Base-by-base conservation (phyloP, 306 rosid species). In the Citrullus mucosospermus region DNA sequence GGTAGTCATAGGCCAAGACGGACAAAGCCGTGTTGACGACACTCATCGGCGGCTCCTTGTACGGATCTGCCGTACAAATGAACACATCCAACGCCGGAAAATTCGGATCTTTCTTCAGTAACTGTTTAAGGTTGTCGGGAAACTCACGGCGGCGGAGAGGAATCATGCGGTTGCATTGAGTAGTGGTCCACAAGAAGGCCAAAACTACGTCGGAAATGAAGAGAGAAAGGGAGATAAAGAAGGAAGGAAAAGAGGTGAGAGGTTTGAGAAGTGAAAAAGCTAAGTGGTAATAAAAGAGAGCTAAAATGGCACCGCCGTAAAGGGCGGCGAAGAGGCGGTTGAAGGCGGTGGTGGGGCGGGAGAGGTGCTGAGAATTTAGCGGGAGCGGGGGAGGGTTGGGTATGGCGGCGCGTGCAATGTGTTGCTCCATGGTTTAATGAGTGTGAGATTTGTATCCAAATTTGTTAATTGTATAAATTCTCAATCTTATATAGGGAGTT, bases 1-100 rank as follows among this genome's bases (percentile, higher is more conserved):
- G 87, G 41, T 85, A 87, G 9, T 87, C 88, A 36, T 76, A 85
- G 1, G 85, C 84, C 90, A 87, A 77, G 8, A 74, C 90, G 9
- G 90, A 87, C 18, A 87, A 43, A 13, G 87, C 90, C 0, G 88
- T 83, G 78, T 83, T 87, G 3, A 83, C 83, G 25, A 81, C 81
- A 44, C 44, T 65, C 81, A 83, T 71, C 8, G 90, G 90, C 8
- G 90, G 88, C 84, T 87, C 90, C 63, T 87, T 87, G 80, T 38
- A 68, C 2, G 87, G 90, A 76, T 87, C 90, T 2, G 88, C 87
- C 1, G 90, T 87, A 77, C 90, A 87, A 51, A 87, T 73, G 75
- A 87, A 85, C 76, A 87, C 78, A 68, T 83, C 90, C 13, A 87
- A 60, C 6, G 79, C 66, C 8, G 87, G 90, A 25, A 81, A 77